Conservation (phyloP, 2,329 filamentous ascomycete genomes). For the Trichoderma sp. region DNA sequence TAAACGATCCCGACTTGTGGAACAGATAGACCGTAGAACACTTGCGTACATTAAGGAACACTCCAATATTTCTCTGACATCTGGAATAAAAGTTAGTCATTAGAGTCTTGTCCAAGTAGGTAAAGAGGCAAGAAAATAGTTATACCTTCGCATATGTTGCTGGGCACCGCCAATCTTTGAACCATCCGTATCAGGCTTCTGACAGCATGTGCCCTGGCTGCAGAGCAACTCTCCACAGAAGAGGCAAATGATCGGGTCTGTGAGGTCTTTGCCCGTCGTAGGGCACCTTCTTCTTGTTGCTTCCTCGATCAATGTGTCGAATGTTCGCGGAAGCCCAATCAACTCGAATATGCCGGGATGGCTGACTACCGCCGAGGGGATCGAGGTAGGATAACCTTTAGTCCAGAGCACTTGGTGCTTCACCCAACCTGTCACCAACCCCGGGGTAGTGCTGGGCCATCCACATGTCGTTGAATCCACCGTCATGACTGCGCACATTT, state of each 20-base stretch:
- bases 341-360: conserved; percentile 95
- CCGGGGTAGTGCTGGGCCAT: conserved; percentile 47
- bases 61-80: conserved; percentile 84
- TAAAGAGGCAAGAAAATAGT: conserved; percentile 25
- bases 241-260: conserved; percentile 86
- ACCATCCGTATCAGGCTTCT: conserved; percentile 55
- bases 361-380: conserved; percentile 52
- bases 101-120: not conserved
- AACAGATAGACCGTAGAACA: conserved; percentile 89
- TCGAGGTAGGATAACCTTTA: conserved; percentile 30
- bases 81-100: conserved; percentile 42
- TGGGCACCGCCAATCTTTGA: conserved; percentile 75
- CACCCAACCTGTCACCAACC: conserved; percentile 68
- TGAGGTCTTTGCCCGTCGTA: conserved; percentile 85
- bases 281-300: conserved; percentile 80
- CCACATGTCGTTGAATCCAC: conserved; percentile 43
- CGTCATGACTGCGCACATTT: conserved; percentile 66
- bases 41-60: conserved; percentile 96
- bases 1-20: conserved; percentile 76
- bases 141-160: conserved; percentile 83
- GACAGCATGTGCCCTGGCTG: conserved; percentile 88
- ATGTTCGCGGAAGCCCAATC: conserved; percentile 86
- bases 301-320: conserved; percentile 88
- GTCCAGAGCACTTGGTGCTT: conserved; percentile 54
- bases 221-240: conserved; percentile 98